Base-by-base conservation (phyloP, 139 green algal species). In the Auxenochlorella pyrenoidosa region DNA sequence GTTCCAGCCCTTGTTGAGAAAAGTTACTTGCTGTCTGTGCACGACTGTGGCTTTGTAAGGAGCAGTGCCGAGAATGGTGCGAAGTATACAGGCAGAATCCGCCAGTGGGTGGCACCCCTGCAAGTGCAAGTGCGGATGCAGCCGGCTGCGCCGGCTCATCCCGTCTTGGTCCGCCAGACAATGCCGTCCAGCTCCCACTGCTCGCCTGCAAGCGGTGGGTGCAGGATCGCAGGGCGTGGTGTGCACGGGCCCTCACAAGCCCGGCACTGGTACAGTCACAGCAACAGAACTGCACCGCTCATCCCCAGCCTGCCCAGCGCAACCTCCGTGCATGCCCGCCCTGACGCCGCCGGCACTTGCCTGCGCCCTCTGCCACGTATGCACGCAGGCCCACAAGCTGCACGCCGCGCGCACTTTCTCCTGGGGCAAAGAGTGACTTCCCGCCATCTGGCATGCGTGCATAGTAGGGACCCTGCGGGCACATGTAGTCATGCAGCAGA, bases 391-490 rank as follows among this genome's bases (percentile, higher is more conserved):
- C 72, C n/a, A 54, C 65, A 38, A 97, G 87, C 79, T 93, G 89
- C 26, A 85, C 71, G 19, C 54, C 71, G 32, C 90, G 91, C 2
- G 19, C 34, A 65, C 86, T 86, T 32, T 96, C 94, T 15, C 34
- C 80, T 0, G 24, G 36, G 13, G 87, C 83, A 87, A 97, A 96
- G 43, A 97, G 71, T 0, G 83, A 90, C 40, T 92, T 90, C 13
- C 89, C 83, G 32, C 92, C 90, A 59, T 91, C 92, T 1, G 92
- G 91, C 70, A 88, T 59, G 12, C 87, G 89, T 0, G 85, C 87
- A 84, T 97, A 97, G 84, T 94, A 96, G 2, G 90, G 92, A 38
- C 94, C 94, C 54, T 96, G 84, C 51, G 34, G 36, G 70, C 34
- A 34, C 32, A 0, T 24, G 28, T n/a, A n/a, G n/a, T n/a, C n/a